Conservation (phyloP, 805 yeast species). For the Peterozyma xylosa region DNA sequence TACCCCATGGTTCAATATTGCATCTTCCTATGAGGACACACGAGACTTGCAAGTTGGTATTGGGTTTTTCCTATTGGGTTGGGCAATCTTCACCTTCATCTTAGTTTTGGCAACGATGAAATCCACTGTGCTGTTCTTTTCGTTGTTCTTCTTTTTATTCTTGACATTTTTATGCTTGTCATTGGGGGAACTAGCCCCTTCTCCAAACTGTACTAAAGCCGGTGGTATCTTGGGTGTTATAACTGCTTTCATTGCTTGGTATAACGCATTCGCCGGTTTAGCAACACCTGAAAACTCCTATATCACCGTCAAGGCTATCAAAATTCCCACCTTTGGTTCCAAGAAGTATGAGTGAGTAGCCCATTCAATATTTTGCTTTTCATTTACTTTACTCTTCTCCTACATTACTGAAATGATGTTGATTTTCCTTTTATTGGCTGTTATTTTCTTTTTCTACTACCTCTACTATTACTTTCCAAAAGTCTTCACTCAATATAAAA, state of each 20-base stretch:
- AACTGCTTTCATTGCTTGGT: slow-evolving; percentile 58
- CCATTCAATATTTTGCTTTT: too few relatives aligned
- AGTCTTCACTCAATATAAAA: too few relatives aligned
- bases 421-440: too few relatives aligned
- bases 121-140: slow-evolving; percentile 43
- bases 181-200: slow-evolving; percentile 44
- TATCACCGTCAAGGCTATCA: slow-evolving; percentile 27
- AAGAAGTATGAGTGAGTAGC: not conserved
- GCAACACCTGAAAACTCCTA: slow-evolving; percentile 61
- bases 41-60: slow-evolving; percentile 40
- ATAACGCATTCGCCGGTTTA: slow-evolving; percentile 64
- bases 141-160: slow-evolving; percentile 45
- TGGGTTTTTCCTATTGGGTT: slow-evolving; percentile 54
- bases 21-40: slow-evolving; percentile 37
- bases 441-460: too few relatives aligned
- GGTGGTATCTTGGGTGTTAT: slow-evolving; percentile 63
- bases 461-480: too few relatives aligned
- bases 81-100: slow-evolving; percentile 59
- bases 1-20: slow-evolving; percentile 51
- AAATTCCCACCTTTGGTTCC: slow-evolving; percentile 17
- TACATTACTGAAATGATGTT: too few relatives aligned
- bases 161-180: slow-evolving; percentile 45
- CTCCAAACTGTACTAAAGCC: slow-evolving; percentile 31
- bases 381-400: too few relatives aligned
- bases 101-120: slow-evolving; percentile 51